Conservation (phyloP, 306 rosid species). For the Amphicarpaea edgeworthii region DNA sequence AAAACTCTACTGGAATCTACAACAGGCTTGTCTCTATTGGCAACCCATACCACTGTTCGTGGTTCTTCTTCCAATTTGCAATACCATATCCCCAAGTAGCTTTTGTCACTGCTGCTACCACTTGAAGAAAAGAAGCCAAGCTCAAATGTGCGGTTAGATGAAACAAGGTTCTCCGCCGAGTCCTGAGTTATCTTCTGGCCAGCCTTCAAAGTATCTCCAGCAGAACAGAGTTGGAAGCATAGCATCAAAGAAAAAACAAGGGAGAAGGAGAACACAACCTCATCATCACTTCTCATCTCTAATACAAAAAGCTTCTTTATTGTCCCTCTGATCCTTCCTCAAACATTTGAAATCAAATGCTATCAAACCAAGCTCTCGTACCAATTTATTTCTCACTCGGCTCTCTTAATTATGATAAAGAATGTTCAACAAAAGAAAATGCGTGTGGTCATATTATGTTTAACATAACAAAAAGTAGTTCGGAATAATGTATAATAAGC, state of each 20-base stretch:
- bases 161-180: constrained; percentile 29
- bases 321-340: no score
- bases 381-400: no score
- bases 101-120: neutral
- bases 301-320: neutral
- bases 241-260: neutral
- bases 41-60: constrained; percentile 56
- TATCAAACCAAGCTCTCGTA: neutral
- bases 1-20: constrained; percentile 27
- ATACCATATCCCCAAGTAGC: constrained; percentile 61
- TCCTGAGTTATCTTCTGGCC: neutral
- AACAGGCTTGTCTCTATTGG: constrained; percentile 43
- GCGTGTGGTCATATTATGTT: no score
- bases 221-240: neutral
- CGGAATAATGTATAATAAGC: no score
- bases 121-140: constrained; percentile 55
- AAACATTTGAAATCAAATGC: neutral
- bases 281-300: neutral
- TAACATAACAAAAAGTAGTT: no score
- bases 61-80: neutral
- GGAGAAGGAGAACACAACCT: neutral
- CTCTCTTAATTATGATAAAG: no score
- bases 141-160: constrained; percentile 39
- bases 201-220: neutral
- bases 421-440: no score